Percentiles rank a stretch among this genome's conserved stretches.
phyloP scores from a whole-genome alignment of 2,329 filamentous ascomycete genomes.

The Byssothecium circinans region DNA sequence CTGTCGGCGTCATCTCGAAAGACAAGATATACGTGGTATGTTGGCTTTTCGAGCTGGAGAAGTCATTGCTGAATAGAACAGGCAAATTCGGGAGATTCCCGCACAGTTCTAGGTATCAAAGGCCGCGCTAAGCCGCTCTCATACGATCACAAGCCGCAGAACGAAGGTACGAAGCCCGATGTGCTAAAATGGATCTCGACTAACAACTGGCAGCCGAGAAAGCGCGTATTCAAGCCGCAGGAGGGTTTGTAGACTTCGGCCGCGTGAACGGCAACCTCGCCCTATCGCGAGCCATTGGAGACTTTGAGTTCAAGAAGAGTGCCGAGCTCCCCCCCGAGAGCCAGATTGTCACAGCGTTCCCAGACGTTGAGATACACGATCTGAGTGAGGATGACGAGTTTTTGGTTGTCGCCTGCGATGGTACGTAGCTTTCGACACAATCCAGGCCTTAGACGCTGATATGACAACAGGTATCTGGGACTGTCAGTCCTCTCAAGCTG shows the following conservation, averaged over 20 bases:
- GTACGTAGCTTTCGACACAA: slow-evolving; percentile 25
- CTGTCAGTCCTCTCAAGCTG: slow-evolving; percentile 96
- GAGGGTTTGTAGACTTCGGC: slow-evolving; percentile 97
- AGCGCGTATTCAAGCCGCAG: slow-evolving; percentile 90
- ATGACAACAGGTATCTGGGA: slow-evolving; percentile 86
- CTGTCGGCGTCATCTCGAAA: slow-evolving; percentile 83
- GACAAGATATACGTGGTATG: slow-evolving; percentile 94
- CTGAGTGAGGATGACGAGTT: slow-evolving; percentile 94
- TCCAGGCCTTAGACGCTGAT: slow-evolving; percentile 11
- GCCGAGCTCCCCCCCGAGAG: slow-evolving; percentile 95
- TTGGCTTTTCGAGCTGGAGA: slow-evolving; percentile 31
- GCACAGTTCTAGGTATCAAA: slow-evolving; percentile 93
- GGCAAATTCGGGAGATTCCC: slow-evolving; percentile 96
- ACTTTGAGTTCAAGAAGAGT: slow-evolving; percentile 99
- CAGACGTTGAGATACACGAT: slow-evolving; percentile 90
- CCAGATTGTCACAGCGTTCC: slow-evolving; percentile 96
- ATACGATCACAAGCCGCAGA: slow-evolving; percentile 99
- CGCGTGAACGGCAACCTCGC: slow-evolving; percentile 98
- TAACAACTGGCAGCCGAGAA: slow-evolving; percentile 73
- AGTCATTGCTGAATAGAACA: slow-evolving; percentile 45
- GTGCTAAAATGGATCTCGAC: slow-evolving; percentile 4
- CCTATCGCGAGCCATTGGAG: slow-evolving; percentile 93
- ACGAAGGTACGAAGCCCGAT: slow-evolving; percentile 69
- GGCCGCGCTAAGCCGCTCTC: slow-evolving; percentile 95
- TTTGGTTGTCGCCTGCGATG: slow-evolving; percentile 49